phyloP scores from a whole-genome alignment of 2,329 filamentous ascomycete genomes.

The Calonectria hongkongensis region DNA sequence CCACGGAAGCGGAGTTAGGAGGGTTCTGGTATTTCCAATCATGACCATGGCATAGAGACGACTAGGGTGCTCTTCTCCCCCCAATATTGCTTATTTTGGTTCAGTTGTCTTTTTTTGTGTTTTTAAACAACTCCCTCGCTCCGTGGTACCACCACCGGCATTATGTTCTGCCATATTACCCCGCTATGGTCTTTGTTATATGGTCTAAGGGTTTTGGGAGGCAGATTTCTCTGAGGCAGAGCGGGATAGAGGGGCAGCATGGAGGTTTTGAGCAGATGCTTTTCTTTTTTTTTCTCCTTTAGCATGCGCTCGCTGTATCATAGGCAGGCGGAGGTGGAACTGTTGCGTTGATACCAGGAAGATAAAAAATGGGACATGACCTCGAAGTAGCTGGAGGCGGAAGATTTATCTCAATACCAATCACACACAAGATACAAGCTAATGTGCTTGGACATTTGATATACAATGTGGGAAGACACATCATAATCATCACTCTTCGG shows the following conservation, averaged over 20 bases:
- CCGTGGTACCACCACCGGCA: background rate
- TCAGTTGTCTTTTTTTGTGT: constrained; percentile 25
- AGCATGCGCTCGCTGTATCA: constrained; percentile 47
- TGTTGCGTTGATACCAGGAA: constrained; percentile 40
- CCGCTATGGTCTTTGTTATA: background rate
- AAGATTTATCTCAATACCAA: constrained; percentile 25
- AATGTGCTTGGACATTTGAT: background rate
- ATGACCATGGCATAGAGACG: constrained; percentile 54
- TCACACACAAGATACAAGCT: constrained; percentile 1
- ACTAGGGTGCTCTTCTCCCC: constrained; percentile 46
- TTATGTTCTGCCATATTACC: background rate
- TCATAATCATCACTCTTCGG: background rate
- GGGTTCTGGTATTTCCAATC: constrained; percentile 49
- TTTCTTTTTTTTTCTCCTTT: constrained; percentile 6
- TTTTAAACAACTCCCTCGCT: constrained; percentile 5
- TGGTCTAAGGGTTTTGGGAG: background rate
- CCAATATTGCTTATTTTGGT: constrained; percentile 36
- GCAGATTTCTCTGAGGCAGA: background rate
- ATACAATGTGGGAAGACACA: background rate
- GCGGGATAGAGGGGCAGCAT: background rate
- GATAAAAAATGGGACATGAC: constrained; percentile 14
- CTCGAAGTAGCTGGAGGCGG: background rate
- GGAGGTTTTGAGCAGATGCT: background rate
- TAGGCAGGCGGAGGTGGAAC: constrained; percentile 39
- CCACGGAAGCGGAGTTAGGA: constrained; percentile 51